Evolutionary conservation across 1,139 yeast genomes (phyloP), one percentile per base, ranked within the genome.

Genomic region (Insectozyma bohioensis): DNA sequence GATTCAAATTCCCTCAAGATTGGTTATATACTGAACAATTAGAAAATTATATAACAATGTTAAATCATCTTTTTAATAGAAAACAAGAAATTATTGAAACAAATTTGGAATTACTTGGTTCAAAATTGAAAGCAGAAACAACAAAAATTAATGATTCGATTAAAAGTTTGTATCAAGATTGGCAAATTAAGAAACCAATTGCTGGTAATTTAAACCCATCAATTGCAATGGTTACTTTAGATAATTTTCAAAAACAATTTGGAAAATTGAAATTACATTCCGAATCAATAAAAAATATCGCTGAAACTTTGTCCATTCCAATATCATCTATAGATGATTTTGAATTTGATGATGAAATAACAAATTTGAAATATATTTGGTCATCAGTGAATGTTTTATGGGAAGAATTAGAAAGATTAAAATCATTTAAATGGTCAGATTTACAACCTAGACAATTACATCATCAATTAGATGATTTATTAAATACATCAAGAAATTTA

Each of bases 1-100:
- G 83, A 26, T 71, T 61, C 45, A 65, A 64, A 24, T 71, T 78
- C 35, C 75, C 82, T 0, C 31, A 53, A 0, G 69, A 70, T 17
- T 84, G 92, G 86, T 43, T 80, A 1, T 75, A 63, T 49, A 63
- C 66, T 26, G 94, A 84, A 29, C 94, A 85, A 45, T 45, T 86
- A 2, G 80, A 76, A 17, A 67, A 63, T 36, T 77, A 75, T 34
- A 52, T 72, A 38, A 52, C 64, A 1, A 63, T 75, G 5, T 52
- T 85, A 7, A 43, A 50, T 1, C 68, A 75, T 13, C 54, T 80
- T 3, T 42, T 78, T 18, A 48, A 47, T 0, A 55, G 57, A 21
- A 74, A 74, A 42, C 47, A 54, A 4, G 42, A 44, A 2, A 47
- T 63, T 5, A 58, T 85, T n/a, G 56, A 64, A 5, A 61, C 63